Base-by-base conservation (phyloP, 805 yeast genomes). In the Ogataea chonburiensis region DNA sequence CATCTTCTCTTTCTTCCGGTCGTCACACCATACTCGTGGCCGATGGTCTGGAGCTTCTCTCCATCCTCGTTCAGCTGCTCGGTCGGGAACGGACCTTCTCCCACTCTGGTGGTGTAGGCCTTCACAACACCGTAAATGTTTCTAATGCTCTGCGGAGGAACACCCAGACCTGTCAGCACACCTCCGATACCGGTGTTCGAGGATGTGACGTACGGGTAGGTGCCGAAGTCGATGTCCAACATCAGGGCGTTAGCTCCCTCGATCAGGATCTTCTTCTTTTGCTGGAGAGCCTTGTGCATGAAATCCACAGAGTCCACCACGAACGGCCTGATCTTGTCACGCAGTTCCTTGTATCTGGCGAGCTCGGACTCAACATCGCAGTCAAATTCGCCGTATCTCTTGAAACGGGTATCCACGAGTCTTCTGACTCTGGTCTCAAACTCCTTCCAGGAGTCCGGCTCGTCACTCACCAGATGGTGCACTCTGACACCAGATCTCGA, bases 1-100 rank as follows among this genome's bases (percentile, higher is more conserved):
- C 98, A 93, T 68, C 98, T 81, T 73, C 98, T 85, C 75, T 89
- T 88, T 70, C 98, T 82, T 50, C 98, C 98, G 23, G 98, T 93
- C 47, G 98, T 93, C 52, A 93, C 98, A 66, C 98, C 98, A 56
- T 61, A 86, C 67, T 93, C 98, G 40, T 89, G 95, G 56, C 98
- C 98, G 46, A 93, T 86, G 28, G 72, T 66, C 64, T 93, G 98
- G 58, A 93, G 72, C 49, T 78, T 77, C 55, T 85, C 95, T 57
- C 98, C 98, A 31, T 70, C 77, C 23, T 68, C 79, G 63, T 91
- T 88, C 60, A 89, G 75, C 63, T 89, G 98, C 67, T 93, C 98
- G 39, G 98, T 82, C 45, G 98, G 97, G 84, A 93, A 93, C 20
- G 98, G 98, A 48, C 98, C 98, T 60, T 89, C 98, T 55, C 98